Evolutionary conservation across 2,329 filamentous ascomycete species (phyloP).

Genomic region (Hypoxylon sp.): DNA sequence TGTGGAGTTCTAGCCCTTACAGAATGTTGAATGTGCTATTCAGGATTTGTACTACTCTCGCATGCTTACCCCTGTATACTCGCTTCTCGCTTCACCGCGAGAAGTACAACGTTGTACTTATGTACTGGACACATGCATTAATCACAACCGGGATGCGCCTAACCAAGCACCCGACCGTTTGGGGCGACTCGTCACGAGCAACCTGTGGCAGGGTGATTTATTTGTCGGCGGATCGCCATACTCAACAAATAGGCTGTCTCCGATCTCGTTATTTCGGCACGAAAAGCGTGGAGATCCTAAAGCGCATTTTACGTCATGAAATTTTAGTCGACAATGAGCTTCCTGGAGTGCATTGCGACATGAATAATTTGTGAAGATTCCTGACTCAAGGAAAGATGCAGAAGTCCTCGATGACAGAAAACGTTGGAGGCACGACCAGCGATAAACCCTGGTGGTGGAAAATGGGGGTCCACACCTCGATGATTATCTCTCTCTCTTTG

Average conservation of each 20-base stretch:
- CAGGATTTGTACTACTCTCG: conserved; percentile 26
- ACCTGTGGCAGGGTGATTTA: conserved; percentile 12
- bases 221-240: conserved; percentile 28
- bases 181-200: conserved; percentile 37
- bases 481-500: conserved; percentile 35
- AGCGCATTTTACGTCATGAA: conserved; percentile 8
- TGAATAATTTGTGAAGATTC: conserved; percentile 8
- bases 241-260: conserved; percentile 17
- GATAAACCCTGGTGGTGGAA: conserved; percentile 29
- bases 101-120: conserved; percentile 32
- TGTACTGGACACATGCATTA: conserved; percentile 37
- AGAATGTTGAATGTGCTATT: conserved; percentile 6
- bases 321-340: background rate
- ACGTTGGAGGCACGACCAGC: conserved; percentile 28
- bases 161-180: conserved; percentile 43
- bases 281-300: background rate
- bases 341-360: background rate
- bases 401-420: background rate
- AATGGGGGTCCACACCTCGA: background rate
- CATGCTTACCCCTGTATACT: conserved; percentile 21
- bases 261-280: conserved; percentile 28
- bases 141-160: conserved; percentile 33
- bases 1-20: conserved; percentile 27
- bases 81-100: conserved; percentile 23
- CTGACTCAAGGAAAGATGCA: background rate